phyloP scores from a whole-genome alignment of 192 early-diverging fungal species.

The Lunasporangiospora selenospora region DNA sequence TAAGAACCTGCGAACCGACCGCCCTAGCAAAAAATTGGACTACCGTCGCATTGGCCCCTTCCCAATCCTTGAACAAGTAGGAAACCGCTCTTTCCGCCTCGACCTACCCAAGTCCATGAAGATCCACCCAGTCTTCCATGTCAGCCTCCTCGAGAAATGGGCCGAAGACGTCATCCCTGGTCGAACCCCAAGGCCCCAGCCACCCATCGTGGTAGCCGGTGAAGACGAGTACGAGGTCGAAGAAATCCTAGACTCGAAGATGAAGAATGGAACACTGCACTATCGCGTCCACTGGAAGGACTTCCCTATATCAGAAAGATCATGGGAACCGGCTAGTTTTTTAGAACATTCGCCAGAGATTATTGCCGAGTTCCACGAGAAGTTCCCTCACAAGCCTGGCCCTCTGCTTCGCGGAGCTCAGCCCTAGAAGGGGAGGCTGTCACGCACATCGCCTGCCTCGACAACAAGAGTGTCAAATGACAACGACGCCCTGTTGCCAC shows the following conservation, averaged over 20 bases:
- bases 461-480: too few species aligned
- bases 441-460: neutral
- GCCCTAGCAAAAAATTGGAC: slow-evolving; percentile 16
- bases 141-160: slow-evolving; percentile 30
- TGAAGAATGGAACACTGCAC: neutral
- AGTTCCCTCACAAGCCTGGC: neutral
- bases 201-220: neutral
- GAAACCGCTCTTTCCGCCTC: slow-evolving; percentile 7
- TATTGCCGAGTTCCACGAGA: neutral
- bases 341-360: neutral
- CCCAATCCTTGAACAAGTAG: slow-evolving; percentile 9
- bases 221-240: slow-evolving; percentile 15
- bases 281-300: slow-evolving; percentile 1
- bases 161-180: slow-evolving; percentile 5
- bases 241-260: slow-evolving; percentile 2
- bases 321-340: neutral
- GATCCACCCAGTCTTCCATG: slow-evolving; percentile 54
- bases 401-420: neutral
- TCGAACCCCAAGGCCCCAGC: neutral
- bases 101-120: slow-evolving; percentile 29
- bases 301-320: neutral
- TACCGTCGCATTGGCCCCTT: slow-evolving; percentile 26
- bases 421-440: slow-evolving; percentile 8
- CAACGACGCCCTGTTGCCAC: too few species aligned
- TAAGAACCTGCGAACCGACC: slow-evolving; percentile 1